Base-by-base conservation (phyloP, 208 protist species). In the Acanthamoeba healyi region DNA sequence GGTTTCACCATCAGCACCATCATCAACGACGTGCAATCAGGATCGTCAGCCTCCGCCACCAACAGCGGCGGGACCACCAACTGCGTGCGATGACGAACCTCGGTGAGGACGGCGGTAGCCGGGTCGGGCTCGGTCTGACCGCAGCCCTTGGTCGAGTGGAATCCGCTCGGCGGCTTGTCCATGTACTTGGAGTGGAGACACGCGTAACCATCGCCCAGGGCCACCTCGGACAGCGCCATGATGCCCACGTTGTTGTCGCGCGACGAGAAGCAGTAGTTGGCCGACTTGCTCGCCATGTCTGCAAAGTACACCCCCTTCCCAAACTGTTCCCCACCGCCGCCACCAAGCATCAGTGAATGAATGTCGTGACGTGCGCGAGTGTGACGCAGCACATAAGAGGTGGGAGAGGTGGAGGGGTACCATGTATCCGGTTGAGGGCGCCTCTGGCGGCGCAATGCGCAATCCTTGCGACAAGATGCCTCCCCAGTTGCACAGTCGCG, bases 401-500 rank as follows among this genome's bases (percentile, higher is more conserved):
- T n/a, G n/a, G n/a, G 36, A 94, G 94, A 38, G 95, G 94, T 6
- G 95, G 12, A 49, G 94, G 38, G 61, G 65, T 96, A 58, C 95
- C 95, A 96, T 96, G 95, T 96, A 96, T 29, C 95, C 95, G 44
- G 95, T 95, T 15, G 46, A 22, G 34, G 95, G 95, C 14, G 95
- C 95, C 54, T 96, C 94, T 7, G 95, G 95, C 32, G 95, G 95
- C 2, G 95, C 95, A 36, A 96, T 96, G 24, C 95, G 42, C 6
- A 96, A 94, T 14, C 95, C 95, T 56, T 95, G 82, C 24, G 67
- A 96, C 89, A 97, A 40, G 44, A 97, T 97, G 36, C 95, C 95
- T 17, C 74, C 94, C 44, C 29, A 94, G 51, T 97, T 97, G 29
- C 91, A 90, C 44, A 95, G 9, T 24, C 95, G 70, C 87, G 93